Evolutionary conservation across 1,284 basidiomycete genomes (phyloP), one percentile per base, ranked within the genome.

Genomic region (Trichosporon sp.): DNA sequence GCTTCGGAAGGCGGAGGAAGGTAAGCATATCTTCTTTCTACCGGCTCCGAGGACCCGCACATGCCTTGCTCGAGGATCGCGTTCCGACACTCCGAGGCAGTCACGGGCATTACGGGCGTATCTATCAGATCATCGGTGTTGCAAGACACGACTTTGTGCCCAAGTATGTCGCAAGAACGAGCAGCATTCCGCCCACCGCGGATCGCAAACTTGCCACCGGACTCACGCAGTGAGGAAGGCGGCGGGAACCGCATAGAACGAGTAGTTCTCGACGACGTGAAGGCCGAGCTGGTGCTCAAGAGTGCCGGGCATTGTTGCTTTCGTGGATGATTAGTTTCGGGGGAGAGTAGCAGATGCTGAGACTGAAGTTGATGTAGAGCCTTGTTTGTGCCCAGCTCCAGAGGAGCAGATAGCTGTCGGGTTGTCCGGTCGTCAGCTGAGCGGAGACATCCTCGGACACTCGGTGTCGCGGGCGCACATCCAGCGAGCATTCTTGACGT

Each of bases 221-320:
- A 70, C 70, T 65, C 61, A 73, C 72, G 68, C 63, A 4, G 68
- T 32, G 29, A 37, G 65, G 52, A 66, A 71, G 19, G 71, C 71
- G 19, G 65, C 73, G n/a, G 73, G 73, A 29, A 74, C 65, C n/a
- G 73, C 70, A 63, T 73, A 74, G 61, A 73, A 60, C 21, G 64
- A 67, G 65, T 64, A 49, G 66, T 74, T 74, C 54, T 56, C 62
- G 11, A 54, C 49, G 49, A 54, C 49, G 49, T 54, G 49, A 27
- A 54, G 49, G 49, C 49, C 49, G 16, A 54, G 49, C 27, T 44
- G 40, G 40, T 44, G 40, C 40, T 54, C 49, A 54, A 27, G 49
- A 16, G 49, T 29, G 25, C 25, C 49, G 49, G 49, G 27, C 49
- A 54, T 54, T 54, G 49, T 29, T 54, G 49, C 14, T 29, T 25